Evolutionary conservation across 768 basidiomycete species (phyloP).

Genomic region (Mycena maculata): DNA sequence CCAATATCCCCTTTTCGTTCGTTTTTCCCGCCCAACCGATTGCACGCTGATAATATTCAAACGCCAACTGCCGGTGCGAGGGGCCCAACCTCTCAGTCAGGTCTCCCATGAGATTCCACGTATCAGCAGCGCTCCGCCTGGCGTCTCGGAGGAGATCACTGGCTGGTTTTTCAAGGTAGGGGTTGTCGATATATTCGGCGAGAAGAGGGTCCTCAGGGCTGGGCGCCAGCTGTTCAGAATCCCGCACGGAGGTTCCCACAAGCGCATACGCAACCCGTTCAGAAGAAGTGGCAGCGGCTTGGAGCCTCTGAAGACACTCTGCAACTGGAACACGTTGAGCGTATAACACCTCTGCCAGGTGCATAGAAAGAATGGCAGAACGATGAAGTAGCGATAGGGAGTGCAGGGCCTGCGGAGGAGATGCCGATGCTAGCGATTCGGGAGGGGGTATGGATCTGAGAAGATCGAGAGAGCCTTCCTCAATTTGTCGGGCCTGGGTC

Average conservation of each 20-base stretch:
- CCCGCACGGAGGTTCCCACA: conserved; percentile 51
- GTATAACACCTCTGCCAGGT: conserved; percentile 78
- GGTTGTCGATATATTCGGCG: conserved; percentile 58
- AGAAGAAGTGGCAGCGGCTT: conserved; percentile 73
- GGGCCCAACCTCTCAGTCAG: conserved; percentile 62
- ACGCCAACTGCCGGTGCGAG: conserved; percentile 50
- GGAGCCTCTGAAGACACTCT: conserved; percentile 66
- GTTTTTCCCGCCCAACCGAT: conserved; percentile 72
- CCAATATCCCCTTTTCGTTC: conserved; percentile 47
- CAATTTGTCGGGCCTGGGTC: conserved; percentile 62
- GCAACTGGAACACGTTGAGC: conserved; percentile 55
- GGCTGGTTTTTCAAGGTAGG: conserved; percentile 66
- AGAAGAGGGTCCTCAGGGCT: conserved; percentile 52
- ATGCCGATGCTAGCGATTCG: conserved; percentile 52
- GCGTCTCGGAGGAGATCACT: conserved; percentile 72
- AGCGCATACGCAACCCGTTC: conserved; percentile 71
- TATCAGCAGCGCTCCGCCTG: conserved; percentile 75
- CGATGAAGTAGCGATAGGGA: conserved; percentile 76
- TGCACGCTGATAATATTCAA: conserved; percentile 75
- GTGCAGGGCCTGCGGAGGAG: conserved; percentile 73
- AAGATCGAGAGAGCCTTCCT: conserved; percentile 66
- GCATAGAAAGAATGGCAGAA: conserved; percentile 76
- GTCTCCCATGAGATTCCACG: conserved; percentile 80
- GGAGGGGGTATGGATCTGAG: conserved; percentile 66
- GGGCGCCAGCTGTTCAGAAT: conserved; percentile 47